Conservation (phyloP, 2,329 filamentous ascomycete genomes). For the Chrysoporthe deuterocubensis region DNA sequence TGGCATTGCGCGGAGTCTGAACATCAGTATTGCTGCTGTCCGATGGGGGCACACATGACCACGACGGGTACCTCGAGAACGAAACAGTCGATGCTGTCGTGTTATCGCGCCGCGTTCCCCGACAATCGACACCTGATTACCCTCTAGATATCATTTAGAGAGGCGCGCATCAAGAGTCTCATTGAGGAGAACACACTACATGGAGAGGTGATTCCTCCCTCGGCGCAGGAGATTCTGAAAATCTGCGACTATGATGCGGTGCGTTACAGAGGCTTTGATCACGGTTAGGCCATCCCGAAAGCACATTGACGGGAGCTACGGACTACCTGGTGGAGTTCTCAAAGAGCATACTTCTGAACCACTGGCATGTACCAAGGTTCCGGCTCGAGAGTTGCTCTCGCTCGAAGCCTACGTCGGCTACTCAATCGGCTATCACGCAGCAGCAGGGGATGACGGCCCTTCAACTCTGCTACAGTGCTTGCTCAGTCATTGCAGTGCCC, state of each 20-base stretch:
- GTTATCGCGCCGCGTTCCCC: not conserved
- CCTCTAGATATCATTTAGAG: not conserved
- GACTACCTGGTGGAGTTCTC: not conserved
- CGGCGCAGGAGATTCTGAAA: not conserved
- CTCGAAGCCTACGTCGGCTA: not conserved
- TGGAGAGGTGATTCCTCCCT: no score
- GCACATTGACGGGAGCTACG: not conserved
- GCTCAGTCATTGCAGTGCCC: not conserved
- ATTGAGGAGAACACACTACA: not conserved
- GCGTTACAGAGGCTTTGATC: not conserved
- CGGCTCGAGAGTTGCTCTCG: no score
- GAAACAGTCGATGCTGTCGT: not conserved
- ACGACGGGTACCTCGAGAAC: not conserved
- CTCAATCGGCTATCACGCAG: not conserved
- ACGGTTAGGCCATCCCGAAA: not conserved
- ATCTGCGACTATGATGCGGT: not conserved
- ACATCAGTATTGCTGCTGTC: slow-evolving; percentile 20
- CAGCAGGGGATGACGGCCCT: no score
- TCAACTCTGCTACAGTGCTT: not conserved
- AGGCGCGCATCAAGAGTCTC: not conserved
- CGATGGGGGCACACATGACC: not conserved
- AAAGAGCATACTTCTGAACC: not conserved
- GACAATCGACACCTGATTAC: not conserved
- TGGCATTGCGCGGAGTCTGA: slow-evolving; percentile 72
- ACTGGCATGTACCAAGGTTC: not conserved